Base-by-base conservation (phyloP, 306 rosid genomes). In the Luffa acutangula region DNA sequence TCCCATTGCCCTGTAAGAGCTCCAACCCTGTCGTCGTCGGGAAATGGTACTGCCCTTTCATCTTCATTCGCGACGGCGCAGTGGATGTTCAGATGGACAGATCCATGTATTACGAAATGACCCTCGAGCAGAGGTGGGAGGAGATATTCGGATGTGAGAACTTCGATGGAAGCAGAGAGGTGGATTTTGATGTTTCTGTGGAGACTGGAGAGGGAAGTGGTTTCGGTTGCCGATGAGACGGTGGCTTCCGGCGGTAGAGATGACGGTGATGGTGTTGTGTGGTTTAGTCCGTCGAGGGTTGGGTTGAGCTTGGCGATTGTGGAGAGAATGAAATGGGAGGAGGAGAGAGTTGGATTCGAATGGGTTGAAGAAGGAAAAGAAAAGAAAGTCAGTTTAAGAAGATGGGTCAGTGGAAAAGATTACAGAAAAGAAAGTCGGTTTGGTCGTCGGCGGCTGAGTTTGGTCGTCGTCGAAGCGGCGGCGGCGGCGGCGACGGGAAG, bases 271-370 rank as follows among this genome's bases (percentile, higher is more conserved):
- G 92, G 85, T 63, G 9, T 88, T 59, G 0, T 84, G 76, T 87
- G 87, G 90, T 93, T 91, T 63, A 76, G 51, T 83, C 87, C 91
- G 66, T 56, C 34, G 9, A 80, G 52, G n/a, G 87, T 87, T 5
- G 93, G 92, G 60, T 49, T 93, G 90, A 88, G 87, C 78, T 59
- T 43, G 11, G 80, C 78, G 25, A 81, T 89, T 36, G 65, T 87
- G 53, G 92, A 89, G 34, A 93, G 93, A 69, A 81, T 89, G 93
- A 92, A 77, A 80, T 85, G 88, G 88, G 86, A 84, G 69, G 69
- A 78, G 48, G 80, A 60, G 57, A 82, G 86, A 80, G 88, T 79
- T 11, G 85, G 88, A 25, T 87, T 77, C 63, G 11, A 33, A 7
- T 20, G 84, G 84, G 91, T 86, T 82, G 75, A 76, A 37, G 88